Evolutionary conservation across 2,329 filamentous ascomycete genomes (phyloP).

Genomic region (Diplodia seriata): DNA sequence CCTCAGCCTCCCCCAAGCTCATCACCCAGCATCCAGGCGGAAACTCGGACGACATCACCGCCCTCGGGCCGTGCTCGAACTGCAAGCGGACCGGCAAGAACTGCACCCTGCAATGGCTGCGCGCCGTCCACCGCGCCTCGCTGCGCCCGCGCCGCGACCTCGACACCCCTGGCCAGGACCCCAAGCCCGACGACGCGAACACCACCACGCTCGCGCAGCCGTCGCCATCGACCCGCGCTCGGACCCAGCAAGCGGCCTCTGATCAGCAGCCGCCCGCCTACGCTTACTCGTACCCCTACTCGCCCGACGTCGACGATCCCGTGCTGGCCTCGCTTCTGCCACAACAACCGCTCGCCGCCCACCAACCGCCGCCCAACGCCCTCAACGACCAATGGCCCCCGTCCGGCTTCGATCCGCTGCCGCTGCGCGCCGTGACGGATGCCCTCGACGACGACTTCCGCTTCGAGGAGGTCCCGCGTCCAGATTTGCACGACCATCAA

Average conservation of each 20-base stretch:
- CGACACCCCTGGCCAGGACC: neutral
- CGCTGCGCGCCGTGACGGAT: conserved; percentile 5
- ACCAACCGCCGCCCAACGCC: neutral
- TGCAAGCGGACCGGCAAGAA: conserved; percentile 54
- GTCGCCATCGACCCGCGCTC: neutral
- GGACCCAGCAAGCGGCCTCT: neutral
- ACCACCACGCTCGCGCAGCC: neutral
- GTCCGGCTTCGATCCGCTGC: conserved; percentile 13
- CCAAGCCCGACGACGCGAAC: neutral
- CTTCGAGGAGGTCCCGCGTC: conserved; percentile 13
- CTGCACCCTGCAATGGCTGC: conserved; percentile 56
- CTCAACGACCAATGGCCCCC: conserved; percentile 4
- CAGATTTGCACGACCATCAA: neutral
- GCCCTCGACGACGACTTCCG: conserved; percentile 23
- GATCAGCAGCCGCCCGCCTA: conserved; percentile 1
- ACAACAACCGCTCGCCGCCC: neutral
- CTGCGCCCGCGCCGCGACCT: conserved; percentile 18
- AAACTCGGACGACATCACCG: conserved; percentile 44
- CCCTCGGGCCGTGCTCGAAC: conserved; percentile 50
- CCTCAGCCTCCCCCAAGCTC: neutral
- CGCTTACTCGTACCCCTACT: conserved; percentile 24
- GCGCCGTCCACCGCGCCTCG: conserved; percentile 35
- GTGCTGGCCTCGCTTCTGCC: conserved; percentile 6
- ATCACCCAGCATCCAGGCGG: conserved; percentile 34
- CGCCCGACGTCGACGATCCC: conserved; percentile 22